Base-by-base conservation (phyloP, 192 early-diverging fungal species). In the Phlyctochytrium planicorne region DNA sequence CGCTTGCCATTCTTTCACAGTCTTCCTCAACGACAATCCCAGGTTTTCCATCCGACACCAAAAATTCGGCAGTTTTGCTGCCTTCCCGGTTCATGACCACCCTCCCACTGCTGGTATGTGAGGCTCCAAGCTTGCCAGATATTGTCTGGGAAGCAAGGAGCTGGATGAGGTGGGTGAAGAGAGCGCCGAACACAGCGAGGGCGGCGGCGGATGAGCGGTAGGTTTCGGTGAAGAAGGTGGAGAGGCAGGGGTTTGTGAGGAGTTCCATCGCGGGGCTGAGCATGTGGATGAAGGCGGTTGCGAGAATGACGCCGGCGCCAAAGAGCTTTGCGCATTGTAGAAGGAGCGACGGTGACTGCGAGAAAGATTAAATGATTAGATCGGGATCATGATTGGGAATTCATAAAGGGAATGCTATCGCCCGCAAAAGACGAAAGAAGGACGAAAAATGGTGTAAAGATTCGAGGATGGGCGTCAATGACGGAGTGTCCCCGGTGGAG, bases 281-380 rank as follows among this genome's bases (percentile, higher is more conserved):
- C 50, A 85, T 60, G 67, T 82, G 80, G 36, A 85, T 72, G 57
- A 66, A 76, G 32, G 80, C 80, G 1, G 79, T 81, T 31, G 74
- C 73, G 3, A 67, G 36, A 52, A 85, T 81, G 52, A 81, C 77
- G 25, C 83, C 83, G 30, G 65, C 65, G 52, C 83, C 80, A 73
- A 85, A 85, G 23, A 85, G 53, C 68, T 85, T 85, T 47, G 40
- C 40, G 40, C 40, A 47, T 6, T 47, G 10, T 20, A 47, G 6
- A 47, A 20, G 10, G 20, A 47, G 40, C 10, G 40, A 6, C 40
- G 6, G 40, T 47, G 6, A 20, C 20, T 47, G 40, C 20, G 6
- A 20, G 10, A 47, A 20, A 14, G 40, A n/a, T n/a, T n/a, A n/a
- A n/a, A n/a, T n/a, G 40, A 47, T 6, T 6, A 20, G 40, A 47